Percentiles rank a stretch among this genome's conserved stretches.
Evolutionary conservation across 2,329 filamentous ascomycete species (phyloP).

Genomic region (Penicillium frequentans): DNA sequence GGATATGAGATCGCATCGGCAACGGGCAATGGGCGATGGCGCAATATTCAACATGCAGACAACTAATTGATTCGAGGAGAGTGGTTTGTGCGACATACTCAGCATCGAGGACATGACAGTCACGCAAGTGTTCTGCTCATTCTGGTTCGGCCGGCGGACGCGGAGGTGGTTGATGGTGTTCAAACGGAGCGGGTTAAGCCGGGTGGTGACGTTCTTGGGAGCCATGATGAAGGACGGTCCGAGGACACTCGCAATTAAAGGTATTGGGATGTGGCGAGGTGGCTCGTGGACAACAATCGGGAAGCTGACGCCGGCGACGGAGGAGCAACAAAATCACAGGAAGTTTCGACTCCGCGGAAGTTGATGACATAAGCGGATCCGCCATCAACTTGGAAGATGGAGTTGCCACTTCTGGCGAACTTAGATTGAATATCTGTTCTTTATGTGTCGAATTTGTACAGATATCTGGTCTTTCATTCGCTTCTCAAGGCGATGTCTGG

Average conservation of each 20-base stretch:
- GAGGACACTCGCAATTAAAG: not conserved
- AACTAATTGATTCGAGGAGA: not conserved
- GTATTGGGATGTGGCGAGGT: constrained; percentile 4
- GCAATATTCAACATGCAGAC: not conserved
- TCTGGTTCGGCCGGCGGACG: constrained; percentile 63
- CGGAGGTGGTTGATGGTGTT: constrained; percentile 57
- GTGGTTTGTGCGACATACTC: constrained; percentile 49
- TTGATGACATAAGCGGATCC: constrained; percentile 25
- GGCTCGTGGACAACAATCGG: constrained; percentile 12
- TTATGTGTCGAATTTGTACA: not conserved
- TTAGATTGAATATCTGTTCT: not conserved
- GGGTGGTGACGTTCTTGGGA: constrained; percentile 43
- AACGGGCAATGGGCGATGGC: not conserved
- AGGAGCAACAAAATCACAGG: constrained; percentile 18
- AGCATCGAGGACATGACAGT: constrained; percentile 66
- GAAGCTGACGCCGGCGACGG: constrained; percentile 11
- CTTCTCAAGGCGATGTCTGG: constrained; percentile 21
- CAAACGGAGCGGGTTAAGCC: constrained; percentile 46
- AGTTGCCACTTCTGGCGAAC: not conserved
- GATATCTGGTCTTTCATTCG: not conserved
- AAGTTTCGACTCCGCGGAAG: constrained; percentile 32
- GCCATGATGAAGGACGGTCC: constrained; percentile 36
- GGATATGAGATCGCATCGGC: not conserved
- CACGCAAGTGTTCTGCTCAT: constrained; percentile 64
- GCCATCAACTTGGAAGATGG: not conserved